Evolutionary conservation across 2,329 filamentous ascomycete genomes (phyloP).

Genomic region (Penicillium sp.): DNA sequence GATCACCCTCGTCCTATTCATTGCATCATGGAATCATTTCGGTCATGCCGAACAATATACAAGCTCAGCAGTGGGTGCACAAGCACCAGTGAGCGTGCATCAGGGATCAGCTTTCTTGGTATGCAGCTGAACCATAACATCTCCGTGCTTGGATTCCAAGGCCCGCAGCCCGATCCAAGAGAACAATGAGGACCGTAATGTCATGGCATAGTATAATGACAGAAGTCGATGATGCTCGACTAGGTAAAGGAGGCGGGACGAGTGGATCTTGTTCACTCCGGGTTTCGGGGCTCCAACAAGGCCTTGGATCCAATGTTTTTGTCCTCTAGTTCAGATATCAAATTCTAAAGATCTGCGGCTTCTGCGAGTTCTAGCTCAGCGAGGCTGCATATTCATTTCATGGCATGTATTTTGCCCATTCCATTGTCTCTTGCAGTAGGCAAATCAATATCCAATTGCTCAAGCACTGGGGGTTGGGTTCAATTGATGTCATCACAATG

Average conservation of each 20-base stretch:
- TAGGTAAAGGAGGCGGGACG: not conserved
- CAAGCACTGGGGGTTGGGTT: not conserved
- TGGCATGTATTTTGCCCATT: not conserved
- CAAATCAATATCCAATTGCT: not conserved
- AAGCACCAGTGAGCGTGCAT: conserved; percentile 1
- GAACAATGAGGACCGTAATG: not conserved
- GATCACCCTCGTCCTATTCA: not conserved
- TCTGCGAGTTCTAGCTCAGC: not conserved
- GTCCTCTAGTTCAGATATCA: not conserved
- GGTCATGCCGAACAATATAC: conserved; percentile 3
- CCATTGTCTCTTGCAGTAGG: not conserved
- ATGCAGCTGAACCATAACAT: conserved; percentile 1
- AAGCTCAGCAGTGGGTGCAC: not conserved
- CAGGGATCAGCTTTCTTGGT: conserved; percentile 1
- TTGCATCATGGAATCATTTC: conserved; percentile 25
- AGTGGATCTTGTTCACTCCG: conserved; percentile 1
- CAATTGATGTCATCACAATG: conserved; percentile 3
- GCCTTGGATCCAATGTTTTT: not conserved
- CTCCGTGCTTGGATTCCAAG: conserved; percentile 7
- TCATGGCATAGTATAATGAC: not conserved
- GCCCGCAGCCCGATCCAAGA: conserved; percentile 8
- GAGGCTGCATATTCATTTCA: not conserved
- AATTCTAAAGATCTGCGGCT: no score
- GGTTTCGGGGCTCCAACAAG: not conserved
- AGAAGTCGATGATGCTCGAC: conserved; percentile 11